Evolutionary conservation across 805 yeast species (phyloP).

Genomic region (Wickerhamomyces strasburgensis): DNA sequence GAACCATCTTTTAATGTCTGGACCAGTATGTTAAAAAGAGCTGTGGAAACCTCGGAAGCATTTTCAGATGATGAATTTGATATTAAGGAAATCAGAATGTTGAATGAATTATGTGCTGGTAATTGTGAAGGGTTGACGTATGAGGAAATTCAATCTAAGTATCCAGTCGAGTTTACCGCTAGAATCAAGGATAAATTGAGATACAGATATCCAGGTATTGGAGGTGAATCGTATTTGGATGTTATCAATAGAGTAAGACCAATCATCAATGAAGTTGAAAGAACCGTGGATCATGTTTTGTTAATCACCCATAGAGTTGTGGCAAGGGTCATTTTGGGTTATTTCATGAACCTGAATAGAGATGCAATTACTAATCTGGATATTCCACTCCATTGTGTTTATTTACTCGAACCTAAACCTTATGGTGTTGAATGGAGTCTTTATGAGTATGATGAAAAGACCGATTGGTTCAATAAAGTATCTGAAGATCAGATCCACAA

Average conservation of each 20-base stretch:
- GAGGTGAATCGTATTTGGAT: constrained; percentile 94
- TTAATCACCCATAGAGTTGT: constrained; percentile 89
- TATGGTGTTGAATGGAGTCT: constrained; percentile 93
- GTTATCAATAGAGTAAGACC: constrained; percentile 89
- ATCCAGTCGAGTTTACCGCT: constrained; percentile 75
- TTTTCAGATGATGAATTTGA: constrained; percentile 74
- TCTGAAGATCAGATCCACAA: constrained; percentile 36
- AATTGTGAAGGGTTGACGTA: constrained; percentile 90
- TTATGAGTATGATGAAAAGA: constrained; percentile 76
- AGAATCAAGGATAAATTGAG: constrained; percentile 73
- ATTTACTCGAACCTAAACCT: constrained; percentile 87
- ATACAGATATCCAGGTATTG: constrained; percentile 94
- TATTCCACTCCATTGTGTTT: constrained; percentile 88
- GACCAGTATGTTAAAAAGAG: constrained; percentile 81
- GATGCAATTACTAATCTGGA: constrained; percentile 85
- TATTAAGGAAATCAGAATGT: constrained; percentile 84
- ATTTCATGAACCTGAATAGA: constrained; percentile 76
- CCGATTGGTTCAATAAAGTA: constrained; percentile 74
- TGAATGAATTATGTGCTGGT: constrained; percentile 93
- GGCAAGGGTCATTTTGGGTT: constrained; percentile 79
- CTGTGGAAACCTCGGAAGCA: constrained; percentile 70
- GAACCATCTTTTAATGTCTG: constrained; percentile 86
- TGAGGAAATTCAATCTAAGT: constrained; percentile 66
- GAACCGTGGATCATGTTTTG: constrained; percentile 82
- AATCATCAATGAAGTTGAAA: constrained; percentile 84